Conservation (phyloP, 2,329 filamentous ascomycete genomes). For the Phialocephala subalpina region DNA sequence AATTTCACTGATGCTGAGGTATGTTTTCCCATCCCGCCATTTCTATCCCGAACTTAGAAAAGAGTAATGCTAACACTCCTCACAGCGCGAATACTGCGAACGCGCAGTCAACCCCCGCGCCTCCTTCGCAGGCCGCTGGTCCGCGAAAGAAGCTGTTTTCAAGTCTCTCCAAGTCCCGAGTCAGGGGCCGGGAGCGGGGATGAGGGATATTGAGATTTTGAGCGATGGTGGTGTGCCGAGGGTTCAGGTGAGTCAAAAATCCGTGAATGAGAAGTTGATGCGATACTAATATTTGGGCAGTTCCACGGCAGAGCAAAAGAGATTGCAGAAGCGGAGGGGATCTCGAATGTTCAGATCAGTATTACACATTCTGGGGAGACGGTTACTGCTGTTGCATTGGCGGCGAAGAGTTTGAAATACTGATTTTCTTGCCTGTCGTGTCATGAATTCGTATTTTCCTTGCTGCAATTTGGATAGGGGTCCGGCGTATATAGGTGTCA, state of each 20-base stretch:
- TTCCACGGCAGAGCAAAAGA: conserved; percentile 3
- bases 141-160: conserved; percentile 96
- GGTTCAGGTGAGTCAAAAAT: conserved; percentile 7
- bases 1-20: conserved; percentile 88
- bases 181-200: conserved; percentile 82
- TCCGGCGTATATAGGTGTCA: background rate
- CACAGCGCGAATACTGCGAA: conserved; percentile 68
- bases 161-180: conserved; percentile 90
- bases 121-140: conserved; percentile 92
- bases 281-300: background rate
- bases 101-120: conserved; percentile 76
- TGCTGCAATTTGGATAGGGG: background rate
- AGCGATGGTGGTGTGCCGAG: conserved; percentile 60
- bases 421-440: background rate
- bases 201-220: conserved; percentile 92
- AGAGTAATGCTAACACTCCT: background rate
- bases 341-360: background rate
- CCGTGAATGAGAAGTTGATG: too few species aligned
- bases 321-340: background rate
- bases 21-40: conserved; percentile 49
- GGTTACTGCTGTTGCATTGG: conserved; percentile 3
- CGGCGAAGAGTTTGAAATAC: background rate
- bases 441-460: background rate
- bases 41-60: too few species aligned
- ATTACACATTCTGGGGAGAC: conserved; percentile 2